These are phyloP conservation scores for Alnus glutinosa DNA, from an alignment of 306 rosid species.

Conservation along the genomic window DNA sequence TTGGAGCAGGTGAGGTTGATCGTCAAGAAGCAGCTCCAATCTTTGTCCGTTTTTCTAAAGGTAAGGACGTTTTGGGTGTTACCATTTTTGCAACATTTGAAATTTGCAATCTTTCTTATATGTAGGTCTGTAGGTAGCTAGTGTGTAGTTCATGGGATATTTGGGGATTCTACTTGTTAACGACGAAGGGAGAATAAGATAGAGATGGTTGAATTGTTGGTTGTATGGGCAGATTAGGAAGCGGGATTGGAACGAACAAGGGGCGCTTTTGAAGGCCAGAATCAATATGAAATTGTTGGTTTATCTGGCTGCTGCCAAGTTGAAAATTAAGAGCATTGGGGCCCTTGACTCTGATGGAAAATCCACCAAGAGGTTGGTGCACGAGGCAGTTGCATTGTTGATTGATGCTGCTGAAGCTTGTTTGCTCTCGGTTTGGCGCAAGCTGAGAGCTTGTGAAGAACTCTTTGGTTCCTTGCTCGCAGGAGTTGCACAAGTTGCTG, in stretches of 20 bases:
- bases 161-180: conserved; percentile 14
- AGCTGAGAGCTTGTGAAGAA: conserved; percentile 84
- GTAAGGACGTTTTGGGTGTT: conserved; percentile 36
- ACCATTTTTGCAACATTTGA: not conserved
- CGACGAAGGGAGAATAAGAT: conserved; percentile 9
- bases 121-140: conserved; percentile 2
- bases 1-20: conserved; percentile 81
- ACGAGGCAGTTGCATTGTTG: conserved; percentile 85
- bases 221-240: conserved; percentile 75
- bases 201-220: conserved; percentile 23
- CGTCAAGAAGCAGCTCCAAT: conserved; percentile 86
- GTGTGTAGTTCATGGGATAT: not conserved
- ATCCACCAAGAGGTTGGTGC: conserved; percentile 78
- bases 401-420: conserved; percentile 97
- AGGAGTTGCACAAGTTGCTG: conserved; percentile 82
- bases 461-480: conserved; percentile 76
- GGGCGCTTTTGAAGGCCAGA: conserved; percentile 75
- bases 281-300: conserved; percentile 80
- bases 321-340: conserved; percentile 65
- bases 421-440: conserved; percentile 90
- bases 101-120: conserved; percentile 3
- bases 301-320: conserved; percentile 69
- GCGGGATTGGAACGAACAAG: conserved; percentile 96
- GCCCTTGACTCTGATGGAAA: conserved; percentile 76
- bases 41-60: conserved; percentile 78